Conservation (phyloP, 441 rosid species). For the Corymbia calophylla region DNA sequence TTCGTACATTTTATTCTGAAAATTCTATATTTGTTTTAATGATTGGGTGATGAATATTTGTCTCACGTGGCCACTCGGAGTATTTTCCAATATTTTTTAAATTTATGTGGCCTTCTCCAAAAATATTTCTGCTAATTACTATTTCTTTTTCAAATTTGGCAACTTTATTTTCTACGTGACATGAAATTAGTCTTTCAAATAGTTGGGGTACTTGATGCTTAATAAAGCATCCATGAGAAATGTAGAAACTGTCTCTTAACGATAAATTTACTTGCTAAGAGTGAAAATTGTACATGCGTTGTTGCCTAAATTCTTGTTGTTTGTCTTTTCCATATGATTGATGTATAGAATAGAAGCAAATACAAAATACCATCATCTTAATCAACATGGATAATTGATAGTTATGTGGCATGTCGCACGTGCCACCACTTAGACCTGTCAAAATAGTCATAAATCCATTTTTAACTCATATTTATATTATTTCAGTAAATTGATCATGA, state of each 20-base stretch:
- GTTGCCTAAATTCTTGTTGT: accelerated
- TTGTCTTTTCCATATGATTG: accelerated
- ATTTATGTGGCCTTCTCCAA: not conserved
- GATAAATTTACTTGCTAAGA: not conserved
- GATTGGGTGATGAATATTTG: not conserved
- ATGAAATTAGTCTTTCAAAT: not conserved
- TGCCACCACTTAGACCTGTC: too few species aligned
- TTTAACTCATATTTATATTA: too few species aligned
- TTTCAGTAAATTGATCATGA: too few species aligned
- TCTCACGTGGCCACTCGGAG: not conserved
- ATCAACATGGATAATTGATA: not conserved
- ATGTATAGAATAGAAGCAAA: not conserved
- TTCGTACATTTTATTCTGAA: not conserved
- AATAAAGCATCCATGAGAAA: not conserved
- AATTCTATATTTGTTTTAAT: not conserved
- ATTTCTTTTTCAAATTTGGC: not conserved
- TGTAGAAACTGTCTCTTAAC: not conserved
- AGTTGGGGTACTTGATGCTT: not conserved
- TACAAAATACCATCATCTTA: not conserved
- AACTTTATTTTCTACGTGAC: not conserved
- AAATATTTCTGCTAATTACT: not conserved
- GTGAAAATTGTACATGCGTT: accelerated
- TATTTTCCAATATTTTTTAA: not conserved
- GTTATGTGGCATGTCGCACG: not conserved
- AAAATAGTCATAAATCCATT: too few species aligned